Evolutionary conservation across 805 yeast genomes (phyloP).

Genomic region (Cyberlindnera americana): DNA sequence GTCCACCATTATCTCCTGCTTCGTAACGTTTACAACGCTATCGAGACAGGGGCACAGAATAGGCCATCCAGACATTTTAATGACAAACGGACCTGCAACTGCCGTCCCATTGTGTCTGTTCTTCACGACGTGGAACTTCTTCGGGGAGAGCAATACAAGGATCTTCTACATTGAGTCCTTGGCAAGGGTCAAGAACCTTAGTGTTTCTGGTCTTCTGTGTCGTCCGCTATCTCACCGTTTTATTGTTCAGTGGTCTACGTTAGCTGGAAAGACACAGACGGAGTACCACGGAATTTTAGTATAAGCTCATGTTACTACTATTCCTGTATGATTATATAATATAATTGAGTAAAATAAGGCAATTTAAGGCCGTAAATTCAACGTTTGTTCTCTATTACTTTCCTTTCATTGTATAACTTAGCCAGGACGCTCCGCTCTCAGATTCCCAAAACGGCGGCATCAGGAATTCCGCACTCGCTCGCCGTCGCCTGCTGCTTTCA

Average conservation of each 20-base stretch:
- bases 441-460: no score
- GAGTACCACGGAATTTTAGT: slow-evolving; percentile 80
- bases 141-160: slow-evolving; percentile 45
- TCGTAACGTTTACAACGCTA: slow-evolving; percentile 10
- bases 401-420: no score
- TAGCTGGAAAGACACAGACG: slow-evolving; percentile 51
- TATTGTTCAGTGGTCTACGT: slow-evolving; percentile 83
- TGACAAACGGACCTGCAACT: slow-evolving; percentile 82
- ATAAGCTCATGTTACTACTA: slow-evolving; percentile 31
- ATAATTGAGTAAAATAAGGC: no score
- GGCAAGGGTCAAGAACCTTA: slow-evolving; percentile 73
- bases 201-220: slow-evolving; percentile 71
- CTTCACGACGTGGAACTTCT: slow-evolving; percentile 46
- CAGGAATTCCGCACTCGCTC: no score
- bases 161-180: slow-evolving; percentile 82
- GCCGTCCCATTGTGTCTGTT: slow-evolving; percentile 64
- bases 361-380: no score
- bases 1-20: slow-evolving; percentile 33
- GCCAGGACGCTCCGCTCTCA: no score
- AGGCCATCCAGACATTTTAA: slow-evolving; percentile 39
- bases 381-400: no score
- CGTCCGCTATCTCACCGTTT: slow-evolving; percentile 73
- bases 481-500: no score
- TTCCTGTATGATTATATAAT: no score
- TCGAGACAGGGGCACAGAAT: slow-evolving; percentile 6